These are phyloP conservation scores for Taiozyma sp. DNA, from an alignment of 1,139 yeast genomes.

Conservation along the genomic window DNA sequence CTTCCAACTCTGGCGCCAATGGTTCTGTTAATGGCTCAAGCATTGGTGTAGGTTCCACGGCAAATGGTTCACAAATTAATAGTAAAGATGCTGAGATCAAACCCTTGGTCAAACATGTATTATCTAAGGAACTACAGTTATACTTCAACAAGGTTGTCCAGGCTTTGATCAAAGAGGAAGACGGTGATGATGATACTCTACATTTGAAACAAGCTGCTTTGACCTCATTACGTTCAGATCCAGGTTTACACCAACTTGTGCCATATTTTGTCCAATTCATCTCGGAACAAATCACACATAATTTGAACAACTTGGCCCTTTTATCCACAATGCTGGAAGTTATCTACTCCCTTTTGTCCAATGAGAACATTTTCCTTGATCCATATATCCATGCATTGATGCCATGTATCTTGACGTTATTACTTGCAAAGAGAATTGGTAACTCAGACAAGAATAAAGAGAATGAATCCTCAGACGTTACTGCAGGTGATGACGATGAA, in stretches of 20 bases:
- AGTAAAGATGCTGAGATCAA: conserved; percentile 68
- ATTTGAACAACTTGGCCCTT: conserved; percentile 66
- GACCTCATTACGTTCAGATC: conserved; percentile 80
- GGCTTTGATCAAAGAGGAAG: conserved; percentile 60
- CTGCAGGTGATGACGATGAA: conserved; percentile 29
- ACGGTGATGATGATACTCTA: conserved; percentile 27
- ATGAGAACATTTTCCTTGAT: conserved; percentile 84
- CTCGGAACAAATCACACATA: conserved; percentile 92
- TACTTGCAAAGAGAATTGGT: conserved; percentile 89
- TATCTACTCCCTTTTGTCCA: conserved; percentile 77
- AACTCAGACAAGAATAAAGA: not conserved
- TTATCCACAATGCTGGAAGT: conserved; percentile 90
- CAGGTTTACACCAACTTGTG: conserved; percentile 93
- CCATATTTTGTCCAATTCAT: conserved; percentile 96
- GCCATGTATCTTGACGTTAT: conserved; percentile 89
- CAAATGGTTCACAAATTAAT: conserved; percentile 23
- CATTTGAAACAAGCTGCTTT: conserved; percentile 75
- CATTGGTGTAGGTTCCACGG: conserved; percentile 1
- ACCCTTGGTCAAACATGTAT: conserved; percentile 94
- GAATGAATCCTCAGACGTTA: conserved; percentile 14
- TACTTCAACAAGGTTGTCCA: conserved; percentile 90
- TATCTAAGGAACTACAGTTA: conserved; percentile 88
- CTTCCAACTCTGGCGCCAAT: conserved; percentile 7
- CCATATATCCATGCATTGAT: conserved; percentile 95
- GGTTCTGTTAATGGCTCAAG: conserved; percentile 2